A percentile compares a stretch with the other conserved stretches of the same genome.
phyloP scores from a whole-genome alignment of 441 rosid species.

The Populus hybrid region DNA sequence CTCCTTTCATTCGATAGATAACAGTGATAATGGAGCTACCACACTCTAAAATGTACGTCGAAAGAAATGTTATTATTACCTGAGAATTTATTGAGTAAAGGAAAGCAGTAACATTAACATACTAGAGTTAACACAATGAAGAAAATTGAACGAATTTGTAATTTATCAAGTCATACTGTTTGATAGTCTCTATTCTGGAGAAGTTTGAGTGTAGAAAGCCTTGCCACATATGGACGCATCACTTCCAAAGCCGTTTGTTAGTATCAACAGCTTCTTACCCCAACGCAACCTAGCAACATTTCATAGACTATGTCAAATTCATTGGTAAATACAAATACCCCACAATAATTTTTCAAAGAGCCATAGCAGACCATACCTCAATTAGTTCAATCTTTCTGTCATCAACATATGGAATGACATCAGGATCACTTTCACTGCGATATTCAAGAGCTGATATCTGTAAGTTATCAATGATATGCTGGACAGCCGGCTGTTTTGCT shows the following conservation, averaged over 20 bases:
- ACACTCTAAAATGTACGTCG: background rate
- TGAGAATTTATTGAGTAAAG: background rate
- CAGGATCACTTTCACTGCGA: conserved; percentile 76
- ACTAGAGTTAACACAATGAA: background rate
- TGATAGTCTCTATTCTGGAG: too few species aligned
- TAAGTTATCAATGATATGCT: conserved; percentile 74
- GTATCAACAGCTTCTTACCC: conserved; percentile 79
- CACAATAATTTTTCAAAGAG: conserved; percentile 8
- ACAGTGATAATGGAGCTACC: background rate
- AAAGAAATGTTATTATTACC: background rate
- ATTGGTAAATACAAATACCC: background rate
- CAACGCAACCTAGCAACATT: conserved; percentile 63
- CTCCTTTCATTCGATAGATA: background rate
- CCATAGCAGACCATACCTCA: conserved; percentile 48
- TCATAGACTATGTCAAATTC: conserved; percentile 8
- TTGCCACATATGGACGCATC: conserved; percentile 62
- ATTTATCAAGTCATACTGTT: too few species aligned
- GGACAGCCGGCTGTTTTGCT: conserved; percentile 85
- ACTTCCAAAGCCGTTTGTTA: conserved; percentile 59
- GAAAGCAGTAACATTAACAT: background rate
- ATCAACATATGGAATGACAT: conserved; percentile 77
- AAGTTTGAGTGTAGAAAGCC: too few species aligned
- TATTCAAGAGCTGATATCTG: conserved; percentile 85
- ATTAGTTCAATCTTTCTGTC: conserved; percentile 77
- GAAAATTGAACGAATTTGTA: background rate